These are phyloP conservation scores for Zygosaccharomyces sapae DNA, from an alignment of 1,139 yeast genomes.

Conservation along the genomic window DNA sequence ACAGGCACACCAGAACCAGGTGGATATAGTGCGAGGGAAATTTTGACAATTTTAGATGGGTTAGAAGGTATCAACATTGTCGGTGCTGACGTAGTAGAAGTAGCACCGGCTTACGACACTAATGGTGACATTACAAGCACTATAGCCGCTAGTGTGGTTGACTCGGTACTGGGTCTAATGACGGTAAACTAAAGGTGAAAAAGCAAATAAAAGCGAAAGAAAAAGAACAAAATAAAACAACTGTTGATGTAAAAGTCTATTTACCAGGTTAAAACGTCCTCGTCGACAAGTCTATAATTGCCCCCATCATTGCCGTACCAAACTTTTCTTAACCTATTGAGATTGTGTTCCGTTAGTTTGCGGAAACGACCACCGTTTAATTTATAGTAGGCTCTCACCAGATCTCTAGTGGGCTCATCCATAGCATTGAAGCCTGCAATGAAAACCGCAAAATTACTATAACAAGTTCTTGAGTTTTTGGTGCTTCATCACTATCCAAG, in stretches of 20 bases:
- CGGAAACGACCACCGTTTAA: conserved; percentile 32
- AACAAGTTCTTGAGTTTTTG: conserved; percentile 37
- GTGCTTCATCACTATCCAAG: conserved; percentile 37
- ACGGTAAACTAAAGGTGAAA: conserved; percentile 18
- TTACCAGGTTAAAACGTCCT: conserved; percentile 37
- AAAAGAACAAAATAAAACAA: no score
- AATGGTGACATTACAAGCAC: conserved; percentile 49
- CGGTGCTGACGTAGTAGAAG: conserved; percentile 58
- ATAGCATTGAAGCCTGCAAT: conserved; percentile 56
- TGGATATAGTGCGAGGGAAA: conserved; percentile 52
- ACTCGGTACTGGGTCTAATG: conserved; percentile 46
- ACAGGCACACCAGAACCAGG: conserved; percentile 61
- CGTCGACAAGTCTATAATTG: conserved; percentile 30
- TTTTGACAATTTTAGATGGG: conserved; percentile 46
- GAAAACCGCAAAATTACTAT: conserved; percentile 60
- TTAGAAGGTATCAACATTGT: conserved; percentile 47
- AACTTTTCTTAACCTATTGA: conserved; percentile 33
- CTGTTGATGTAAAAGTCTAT: not conserved
- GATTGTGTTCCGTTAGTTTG: conserved; percentile 34
- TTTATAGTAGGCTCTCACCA: conserved; percentile 40
- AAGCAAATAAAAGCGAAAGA: not conserved
- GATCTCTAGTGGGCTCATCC: conserved; percentile 42
- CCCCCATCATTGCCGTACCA: conserved; percentile 31
- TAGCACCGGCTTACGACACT: conserved; percentile 51
- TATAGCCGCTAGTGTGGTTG: conserved; percentile 54